phyloP scores from a whole-genome alignment of 495 filamentous ascomycete genomes.

The Lophiostoma macrostomum region DNA sequence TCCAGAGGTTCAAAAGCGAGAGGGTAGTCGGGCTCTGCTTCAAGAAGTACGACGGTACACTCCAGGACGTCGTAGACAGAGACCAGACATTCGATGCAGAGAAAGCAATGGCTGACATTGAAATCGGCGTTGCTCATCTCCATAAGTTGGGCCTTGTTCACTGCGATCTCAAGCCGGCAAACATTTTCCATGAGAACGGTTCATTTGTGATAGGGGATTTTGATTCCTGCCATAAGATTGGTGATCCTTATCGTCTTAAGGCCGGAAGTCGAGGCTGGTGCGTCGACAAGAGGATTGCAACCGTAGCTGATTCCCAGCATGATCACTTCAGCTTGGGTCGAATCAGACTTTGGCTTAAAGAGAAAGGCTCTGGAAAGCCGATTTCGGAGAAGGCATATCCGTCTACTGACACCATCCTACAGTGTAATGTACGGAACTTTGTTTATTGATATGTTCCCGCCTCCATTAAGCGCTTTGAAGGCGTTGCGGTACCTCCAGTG shows the following conservation, averaged over 20 bases:
- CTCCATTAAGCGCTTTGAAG: no score
- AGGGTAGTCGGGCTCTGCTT: not conserved
- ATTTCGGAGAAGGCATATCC: not conserved
- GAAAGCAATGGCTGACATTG: not conserved
- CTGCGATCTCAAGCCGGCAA: slow-evolving; percentile 9
- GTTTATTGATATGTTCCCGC: not conserved
- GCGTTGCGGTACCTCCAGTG: no score
- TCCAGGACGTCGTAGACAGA: not conserved
- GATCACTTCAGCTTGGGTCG: not conserved
- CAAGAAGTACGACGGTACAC: slow-evolving; percentile 2
- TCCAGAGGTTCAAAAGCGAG: not conserved
- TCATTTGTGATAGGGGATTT: slow-evolving; percentile 5
- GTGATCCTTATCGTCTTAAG: not conserved
- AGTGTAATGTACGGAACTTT: not conserved
- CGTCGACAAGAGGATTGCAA: not conserved
- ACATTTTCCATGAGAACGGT: not conserved
- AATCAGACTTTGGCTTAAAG: not conserved
- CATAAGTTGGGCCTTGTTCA: not conserved
- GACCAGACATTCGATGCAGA: not conserved
- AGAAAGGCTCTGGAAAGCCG: not conserved
- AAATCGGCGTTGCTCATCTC: not conserved
- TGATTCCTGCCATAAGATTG: not conserved
- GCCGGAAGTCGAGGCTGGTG: not conserved
- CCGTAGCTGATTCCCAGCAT: not conserved
- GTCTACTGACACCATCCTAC: not conserved